Conservation (phyloP, 2,329 filamentous ascomycete species). For the Salinomyces thailandicus region DNA sequence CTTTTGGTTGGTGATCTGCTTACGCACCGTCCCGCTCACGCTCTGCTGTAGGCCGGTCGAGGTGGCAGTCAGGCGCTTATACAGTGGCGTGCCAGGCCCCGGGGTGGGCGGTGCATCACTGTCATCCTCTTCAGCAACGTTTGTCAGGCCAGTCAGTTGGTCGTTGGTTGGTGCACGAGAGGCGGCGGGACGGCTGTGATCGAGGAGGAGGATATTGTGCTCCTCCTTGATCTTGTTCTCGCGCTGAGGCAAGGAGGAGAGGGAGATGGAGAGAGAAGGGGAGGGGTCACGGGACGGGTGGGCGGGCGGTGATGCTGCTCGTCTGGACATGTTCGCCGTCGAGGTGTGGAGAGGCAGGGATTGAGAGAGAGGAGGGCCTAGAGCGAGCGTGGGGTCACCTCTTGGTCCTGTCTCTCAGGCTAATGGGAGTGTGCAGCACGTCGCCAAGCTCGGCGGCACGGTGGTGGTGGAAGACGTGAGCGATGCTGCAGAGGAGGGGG, state of each 20-base stretch:
- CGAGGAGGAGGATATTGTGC: conserved; percentile 60
- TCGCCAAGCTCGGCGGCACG: conserved; percentile 8
- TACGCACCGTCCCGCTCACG: conserved; percentile 10
- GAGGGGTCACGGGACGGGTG: conserved; percentile 19
- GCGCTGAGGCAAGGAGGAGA: conserved; percentile 15
- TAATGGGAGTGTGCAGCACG: conserved; percentile 10
- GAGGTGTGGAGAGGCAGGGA: no score
- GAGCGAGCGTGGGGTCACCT: conserved; percentile 6
- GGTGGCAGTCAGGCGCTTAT: conserved; percentile 20
- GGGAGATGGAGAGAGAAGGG: conserved; percentile 14
- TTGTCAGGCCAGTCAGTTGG: neutral
- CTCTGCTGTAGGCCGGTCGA: conserved; percentile 18
- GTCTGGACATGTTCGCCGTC: no score
- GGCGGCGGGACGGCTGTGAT: conserved; percentile 35
- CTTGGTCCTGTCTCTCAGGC: conserved; percentile 12
- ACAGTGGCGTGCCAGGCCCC: conserved; percentile 8
- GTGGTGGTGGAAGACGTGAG: conserved; percentile 4
- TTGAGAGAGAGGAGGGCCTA: conserved; percentile 16
- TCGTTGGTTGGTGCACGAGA: no score
- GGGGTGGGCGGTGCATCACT: conserved; percentile 14
- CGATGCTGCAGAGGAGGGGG: neutral
- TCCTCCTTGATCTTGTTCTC: conserved; percentile 14
- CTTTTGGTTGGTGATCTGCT: conserved; percentile 25
- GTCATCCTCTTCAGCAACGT: conserved; percentile 20
- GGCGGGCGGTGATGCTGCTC: neutral